phyloP scores from a whole-genome alignment of 2,329 filamentous ascomycete species.

The Curvularia eragrostidis region DNA sequence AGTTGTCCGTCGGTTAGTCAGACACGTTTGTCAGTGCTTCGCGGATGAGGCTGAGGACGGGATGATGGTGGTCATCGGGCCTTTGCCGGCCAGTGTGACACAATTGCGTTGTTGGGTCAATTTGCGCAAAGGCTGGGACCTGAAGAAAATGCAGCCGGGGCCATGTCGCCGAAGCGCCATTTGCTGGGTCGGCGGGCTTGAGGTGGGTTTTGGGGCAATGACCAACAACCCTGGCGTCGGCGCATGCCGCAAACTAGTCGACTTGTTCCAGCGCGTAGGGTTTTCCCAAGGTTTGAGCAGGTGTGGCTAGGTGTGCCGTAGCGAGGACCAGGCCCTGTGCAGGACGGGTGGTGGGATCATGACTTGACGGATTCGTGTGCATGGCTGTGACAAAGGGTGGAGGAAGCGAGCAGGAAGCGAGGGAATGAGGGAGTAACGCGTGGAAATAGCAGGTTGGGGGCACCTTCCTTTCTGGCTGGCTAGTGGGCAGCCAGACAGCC shows the following conservation, averaged over 20 bases:
- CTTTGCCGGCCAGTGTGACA: constrained; percentile 17
- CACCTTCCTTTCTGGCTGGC: constrained; percentile 8
- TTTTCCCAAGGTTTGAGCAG: constrained; percentile 4
- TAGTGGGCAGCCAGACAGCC: background rate
- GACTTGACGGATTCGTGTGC: background rate
- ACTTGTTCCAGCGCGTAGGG: background rate
- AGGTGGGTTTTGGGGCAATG: constrained; percentile 13
- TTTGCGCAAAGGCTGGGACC: constrained; percentile 7
- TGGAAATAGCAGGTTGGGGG: constrained; percentile 3
- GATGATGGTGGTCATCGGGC: constrained; percentile 11
- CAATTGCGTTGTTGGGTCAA: constrained; percentile 8
- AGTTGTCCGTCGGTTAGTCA: constrained; percentile 2
- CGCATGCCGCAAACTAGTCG: background rate
- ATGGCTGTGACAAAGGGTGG: background rate
- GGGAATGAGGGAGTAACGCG: too few relatives aligned
- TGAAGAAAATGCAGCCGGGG: constrained; percentile 4
- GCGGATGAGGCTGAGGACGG: background rate
- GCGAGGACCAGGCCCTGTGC: background rate
- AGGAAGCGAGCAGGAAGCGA: too few relatives aligned
- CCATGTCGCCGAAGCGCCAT: constrained; percentile 14
- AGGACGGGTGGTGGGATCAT: background rate
- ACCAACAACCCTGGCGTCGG: background rate
- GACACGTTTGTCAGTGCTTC: background rate
- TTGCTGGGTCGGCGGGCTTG: constrained; percentile 6
- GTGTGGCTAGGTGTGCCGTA: constrained; percentile 11